phyloP scores from a whole-genome alignment of 2,329 filamentous ascomycete genomes.

The Fusarium vanettenii region DNA sequence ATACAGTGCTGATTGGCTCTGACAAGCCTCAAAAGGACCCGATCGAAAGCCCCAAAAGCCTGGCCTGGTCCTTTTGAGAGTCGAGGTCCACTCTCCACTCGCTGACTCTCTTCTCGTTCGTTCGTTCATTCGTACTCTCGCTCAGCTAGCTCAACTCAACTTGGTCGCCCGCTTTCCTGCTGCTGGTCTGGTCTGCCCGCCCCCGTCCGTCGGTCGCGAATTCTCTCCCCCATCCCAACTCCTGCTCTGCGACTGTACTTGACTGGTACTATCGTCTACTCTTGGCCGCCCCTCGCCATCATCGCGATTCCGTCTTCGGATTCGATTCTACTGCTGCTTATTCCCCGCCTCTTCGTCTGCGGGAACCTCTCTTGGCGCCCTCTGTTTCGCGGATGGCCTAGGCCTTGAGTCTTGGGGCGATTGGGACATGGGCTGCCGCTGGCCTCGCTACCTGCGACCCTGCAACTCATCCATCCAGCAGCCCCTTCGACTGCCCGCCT shows the following conservation, averaged over 20 bases:
- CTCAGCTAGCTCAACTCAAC: constrained; percentile 16
- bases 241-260: constrained; percentile 35
- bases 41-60: constrained; percentile 34
- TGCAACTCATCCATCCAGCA: constrained; percentile 41
- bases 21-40: constrained; percentile 20
- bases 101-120: constrained; percentile 24
- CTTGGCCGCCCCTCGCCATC: constrained; percentile 24
- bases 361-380: constrained; percentile 13
- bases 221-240: constrained; percentile 28
- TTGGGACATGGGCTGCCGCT: constrained; percentile 53
- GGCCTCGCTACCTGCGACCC: constrained; percentile 48
- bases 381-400: constrained; percentile 49
- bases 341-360: constrained; percentile 19
- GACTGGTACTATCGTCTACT: constrained; percentile 10
- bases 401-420: constrained; percentile 50
- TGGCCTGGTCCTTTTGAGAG: constrained; percentile 36
- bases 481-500: constrained; percentile 35
- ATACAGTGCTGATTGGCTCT: constrained; percentile 26
- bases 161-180: constrained; percentile 16
- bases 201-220: constrained; percentile 36
- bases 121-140: constrained; percentile 20
- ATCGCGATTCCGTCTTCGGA: constrained; percentile 35
- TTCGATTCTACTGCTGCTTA: constrained; percentile 25
- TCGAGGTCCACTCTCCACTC: constrained; percentile 33
- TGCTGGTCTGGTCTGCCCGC: constrained; percentile 19